Evolutionary conservation across 306 rosid genomes (phyloP), one percentile per base, ranked within the genome.

Genomic region (Castanospermum australe): DNA sequence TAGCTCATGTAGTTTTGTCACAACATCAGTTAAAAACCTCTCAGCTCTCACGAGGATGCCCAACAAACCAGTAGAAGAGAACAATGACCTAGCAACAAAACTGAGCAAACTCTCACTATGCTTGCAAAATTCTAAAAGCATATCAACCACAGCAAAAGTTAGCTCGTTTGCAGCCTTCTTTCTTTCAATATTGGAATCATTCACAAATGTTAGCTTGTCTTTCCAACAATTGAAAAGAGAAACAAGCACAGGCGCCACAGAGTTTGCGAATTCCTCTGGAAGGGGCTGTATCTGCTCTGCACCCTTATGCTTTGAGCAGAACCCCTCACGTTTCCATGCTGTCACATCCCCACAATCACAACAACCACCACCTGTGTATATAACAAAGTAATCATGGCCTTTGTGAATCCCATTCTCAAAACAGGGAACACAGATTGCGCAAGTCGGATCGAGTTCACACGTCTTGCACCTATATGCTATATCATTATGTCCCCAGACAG

Each of bases 311-410:
- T 83, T 86, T 0, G 89, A 91, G 89, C 99, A 96, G 87, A 96
- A 96, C 11, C 99, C 99, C 84, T 96, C 86, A 17, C 91, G 95
- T 74, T 90, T 96, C 99, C 99, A 96, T 3, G 98, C 99, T 0
- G 99, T 93, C 51, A 83, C 94, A 84, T 96, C 99, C 64, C 99
- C 99, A 72, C 99, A 96, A 85, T 96, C 99, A 75, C 99, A 96
- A 76, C 99, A 96, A 47, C 99, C 99, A 0, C 99, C 93, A 0
- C 96, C 86, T 0, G 99, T 96, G 74, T 93, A 86, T 64, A 96
- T 96, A 44, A 90, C 87, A 66, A 61, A 83, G 88, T 89, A 96
- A 83, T 96, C 99, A 73, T 96, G 99, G 73, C 84, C 93, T 65
- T 82, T 64, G 82, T 96, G 99, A 77, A 90, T 70, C 66, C 99